Evolutionary conservation across 192 early-diverging fungal genomes (phyloP).

Genomic region (Coemansia nantahalensis): DNA sequence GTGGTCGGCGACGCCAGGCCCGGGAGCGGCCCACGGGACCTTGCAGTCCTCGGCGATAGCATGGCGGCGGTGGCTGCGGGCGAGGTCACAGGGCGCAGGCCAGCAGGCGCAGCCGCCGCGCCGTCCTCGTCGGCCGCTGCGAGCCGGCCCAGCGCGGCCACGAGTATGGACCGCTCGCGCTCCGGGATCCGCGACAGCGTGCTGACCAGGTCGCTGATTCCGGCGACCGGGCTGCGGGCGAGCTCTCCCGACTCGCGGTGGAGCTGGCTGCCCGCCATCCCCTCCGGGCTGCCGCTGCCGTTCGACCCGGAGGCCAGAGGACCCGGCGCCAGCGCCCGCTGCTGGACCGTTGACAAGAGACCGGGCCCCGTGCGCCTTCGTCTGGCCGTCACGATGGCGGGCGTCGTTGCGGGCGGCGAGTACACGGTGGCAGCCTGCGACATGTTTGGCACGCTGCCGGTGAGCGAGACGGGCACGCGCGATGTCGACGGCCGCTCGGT

Average conservation of each 20-base stretch:
- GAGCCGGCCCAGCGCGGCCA: constrained; percentile 32
- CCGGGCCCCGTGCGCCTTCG: constrained; percentile 22
- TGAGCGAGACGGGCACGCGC: constrained; percentile 5
- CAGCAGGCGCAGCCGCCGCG: neutral
- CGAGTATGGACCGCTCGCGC: constrained; percentile 35
- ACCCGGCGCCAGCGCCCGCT: constrained; percentile 7
- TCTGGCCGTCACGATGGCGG: constrained; percentile 18
- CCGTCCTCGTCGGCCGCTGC: constrained; percentile 8
- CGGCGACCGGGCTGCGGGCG: constrained; percentile 7
- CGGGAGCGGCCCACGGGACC: constrained; percentile 11
- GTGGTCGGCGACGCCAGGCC: constrained; percentile 7
- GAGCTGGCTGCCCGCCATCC: constrained; percentile 14
- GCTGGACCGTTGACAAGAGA: constrained; percentile 6
- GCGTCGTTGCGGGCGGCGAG: constrained; percentile 35
- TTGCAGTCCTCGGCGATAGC: constrained; percentile 2
- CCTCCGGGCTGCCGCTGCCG: constrained; percentile 15
- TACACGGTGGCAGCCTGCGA: constrained; percentile 14
- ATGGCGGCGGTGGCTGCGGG: constrained; percentile 1
- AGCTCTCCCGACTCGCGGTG: constrained; percentile 15
- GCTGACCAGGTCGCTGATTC: constrained; percentile 31
- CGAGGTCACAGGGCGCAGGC: too few species aligned
- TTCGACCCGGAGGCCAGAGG: constrained; percentile 5
- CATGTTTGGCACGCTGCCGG: neutral
- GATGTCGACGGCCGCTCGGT: constrained; percentile 12
- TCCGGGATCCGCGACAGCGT: constrained; percentile 42